phyloP scores from a whole-genome alignment of 805 yeast genomes.

The Maudiozyma turicensis region DNA sequence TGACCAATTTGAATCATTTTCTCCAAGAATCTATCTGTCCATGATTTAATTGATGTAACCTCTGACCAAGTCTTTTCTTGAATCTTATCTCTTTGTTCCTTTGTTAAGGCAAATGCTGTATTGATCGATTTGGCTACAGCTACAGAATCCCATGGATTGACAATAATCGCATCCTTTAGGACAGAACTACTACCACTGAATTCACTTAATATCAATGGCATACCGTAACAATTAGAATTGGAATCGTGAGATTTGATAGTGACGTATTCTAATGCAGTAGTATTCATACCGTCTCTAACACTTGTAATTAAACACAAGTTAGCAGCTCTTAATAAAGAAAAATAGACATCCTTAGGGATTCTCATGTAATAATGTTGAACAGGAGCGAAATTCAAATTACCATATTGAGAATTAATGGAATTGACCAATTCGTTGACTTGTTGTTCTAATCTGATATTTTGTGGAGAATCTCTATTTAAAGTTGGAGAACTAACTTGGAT shows the following conservation, averaged over 20 bases:
- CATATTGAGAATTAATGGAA: conserved; percentile 76
- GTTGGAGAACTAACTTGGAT: conserved; percentile 84
- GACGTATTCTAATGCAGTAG: conserved; percentile 87
- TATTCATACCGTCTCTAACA: conserved; percentile 92
- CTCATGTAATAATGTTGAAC: conserved; percentile 89
- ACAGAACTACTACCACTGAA: conserved; percentile 83
- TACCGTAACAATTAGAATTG: conserved; percentile 30
- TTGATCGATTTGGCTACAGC: conserved; percentile 83
- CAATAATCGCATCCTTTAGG: conserved; percentile 62
- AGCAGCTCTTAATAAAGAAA: conserved; percentile 80
- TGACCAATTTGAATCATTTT: conserved; percentile 34
- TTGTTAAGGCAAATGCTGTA: conserved; percentile 49
- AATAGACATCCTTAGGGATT: conserved; percentile 77
- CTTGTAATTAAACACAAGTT: conserved; percentile 85
- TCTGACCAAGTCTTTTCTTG: conserved; percentile 50
- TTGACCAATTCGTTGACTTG: conserved; percentile 76
- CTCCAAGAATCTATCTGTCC: conserved; percentile 60
- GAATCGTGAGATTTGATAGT: conserved; percentile 60
- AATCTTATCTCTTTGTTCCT: conserved; percentile 35
- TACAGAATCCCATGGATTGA: conserved; percentile 95
- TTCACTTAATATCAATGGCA: conserved; percentile 81
- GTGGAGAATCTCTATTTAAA: conserved; percentile 24
- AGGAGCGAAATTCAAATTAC: conserved; percentile 74
- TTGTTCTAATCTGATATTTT: conserved; percentile 56
- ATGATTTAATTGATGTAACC: conserved; percentile 69